Conservation (phyloP, 2,329 filamentous ascomycete species). For the Verticillium dahliae region DNA sequence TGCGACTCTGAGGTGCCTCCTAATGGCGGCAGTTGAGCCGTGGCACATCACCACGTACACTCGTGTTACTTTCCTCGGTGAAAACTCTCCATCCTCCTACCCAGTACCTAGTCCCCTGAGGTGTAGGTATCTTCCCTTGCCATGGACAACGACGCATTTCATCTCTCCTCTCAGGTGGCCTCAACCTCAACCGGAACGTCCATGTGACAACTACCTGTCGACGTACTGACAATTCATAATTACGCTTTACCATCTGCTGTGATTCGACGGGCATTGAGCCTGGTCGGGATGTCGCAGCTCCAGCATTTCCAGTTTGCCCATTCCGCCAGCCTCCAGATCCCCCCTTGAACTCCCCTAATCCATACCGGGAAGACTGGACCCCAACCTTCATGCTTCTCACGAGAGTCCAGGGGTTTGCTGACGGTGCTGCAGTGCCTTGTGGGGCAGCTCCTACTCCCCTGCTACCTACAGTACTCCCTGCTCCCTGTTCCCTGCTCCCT, state of each 20-base stretch:
- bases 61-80: no score
- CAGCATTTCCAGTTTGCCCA: background rate
- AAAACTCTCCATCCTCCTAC: no score
- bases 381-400: background rate
- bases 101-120: no score
- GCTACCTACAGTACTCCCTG: no score
- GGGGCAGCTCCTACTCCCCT: background rate
- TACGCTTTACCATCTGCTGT: background rate
- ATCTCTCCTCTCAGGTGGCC: no score
- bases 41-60: no score
- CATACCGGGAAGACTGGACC: background rate
- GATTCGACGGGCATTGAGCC: background rate
- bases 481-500: background rate
- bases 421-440: background rate
- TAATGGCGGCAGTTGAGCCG: no score
- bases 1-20: no score
- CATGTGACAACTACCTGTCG: no score
- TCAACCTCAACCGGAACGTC: no score
- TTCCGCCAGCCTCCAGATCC: background rate
- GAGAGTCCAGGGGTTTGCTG: background rate
- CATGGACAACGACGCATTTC: no score
- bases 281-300: background rate
- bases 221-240: no score
- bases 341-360: background rate
- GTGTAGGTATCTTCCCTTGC: background rate